phyloP scores from a whole-genome alignment of 768 basidiomycete genomes.

The Scleroderma bovista region DNA sequence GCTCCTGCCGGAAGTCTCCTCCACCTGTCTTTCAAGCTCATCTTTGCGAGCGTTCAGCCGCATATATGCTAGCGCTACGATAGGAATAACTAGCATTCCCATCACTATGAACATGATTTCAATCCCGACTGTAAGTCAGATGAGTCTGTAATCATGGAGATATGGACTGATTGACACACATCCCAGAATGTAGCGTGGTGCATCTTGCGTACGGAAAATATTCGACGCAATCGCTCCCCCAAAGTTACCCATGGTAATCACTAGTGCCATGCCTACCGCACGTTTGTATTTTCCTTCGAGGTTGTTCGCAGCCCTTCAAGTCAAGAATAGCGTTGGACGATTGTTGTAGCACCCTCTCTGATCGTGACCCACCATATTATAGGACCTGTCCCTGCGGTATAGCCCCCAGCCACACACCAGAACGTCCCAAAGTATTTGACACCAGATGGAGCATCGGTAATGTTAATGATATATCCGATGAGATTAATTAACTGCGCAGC shows the following conservation, averaged over 20 bases:
- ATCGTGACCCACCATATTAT: conserved; percentile 45
- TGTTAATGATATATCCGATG: conserved; percentile 57
- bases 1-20: not conserved
- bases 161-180: conserved; percentile 35
- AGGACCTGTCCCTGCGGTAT: conserved; percentile 52
- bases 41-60: conserved; percentile 52
- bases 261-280: conserved; percentile 55
- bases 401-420: conserved; percentile 54
- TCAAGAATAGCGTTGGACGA: not conserved
- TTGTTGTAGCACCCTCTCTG: not conserved
- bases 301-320: conserved; percentile 5
- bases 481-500: conserved; percentile 44
- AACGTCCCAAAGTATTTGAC: conserved; percentile 69
- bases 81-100: conserved; percentile 37
- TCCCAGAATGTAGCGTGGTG: conserved; percentile 54
- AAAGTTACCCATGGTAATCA: conserved; percentile 65
- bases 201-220: conserved; percentile 53
- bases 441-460: conserved; percentile 44
- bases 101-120: conserved; percentile 69
- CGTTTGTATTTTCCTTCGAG: conserved; percentile 57
- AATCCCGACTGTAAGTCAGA: conserved; percentile 41
- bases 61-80: conserved; percentile 42
- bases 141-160: not conserved
- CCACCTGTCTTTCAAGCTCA: conserved; percentile 1
- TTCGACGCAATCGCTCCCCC: conserved; percentile 56